Evolutionary conservation across 75 land plant species (phyloP).

Genomic region (Picea sitchensis): DNA sequence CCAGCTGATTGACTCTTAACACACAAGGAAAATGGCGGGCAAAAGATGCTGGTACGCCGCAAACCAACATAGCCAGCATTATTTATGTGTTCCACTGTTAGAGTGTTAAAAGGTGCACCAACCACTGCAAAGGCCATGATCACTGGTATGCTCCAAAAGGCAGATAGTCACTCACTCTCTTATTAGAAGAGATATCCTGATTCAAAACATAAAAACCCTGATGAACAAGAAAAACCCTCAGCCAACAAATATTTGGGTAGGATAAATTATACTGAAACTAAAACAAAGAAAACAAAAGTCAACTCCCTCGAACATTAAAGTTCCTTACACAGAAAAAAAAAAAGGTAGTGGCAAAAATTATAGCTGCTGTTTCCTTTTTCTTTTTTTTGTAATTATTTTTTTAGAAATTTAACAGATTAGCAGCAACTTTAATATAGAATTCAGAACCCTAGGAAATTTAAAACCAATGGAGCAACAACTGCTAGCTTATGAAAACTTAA

Average conservation of each 20-base stretch:
- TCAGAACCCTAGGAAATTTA: too few species aligned
- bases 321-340: too few species aligned
- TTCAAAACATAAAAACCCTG: background rate
- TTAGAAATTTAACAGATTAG: too few species aligned
- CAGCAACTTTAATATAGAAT: too few species aligned
- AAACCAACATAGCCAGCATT: background rate
- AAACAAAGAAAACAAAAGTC: background rate
- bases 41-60: background rate
- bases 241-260: background rate
- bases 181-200: background rate
- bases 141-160: background rate
- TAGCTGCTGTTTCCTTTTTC: too few species aligned
- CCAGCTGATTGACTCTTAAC: background rate
- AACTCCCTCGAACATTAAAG: too few species aligned
- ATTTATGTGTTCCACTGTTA: background rate
- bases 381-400: too few species aligned
- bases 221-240: background rate
- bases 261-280: background rate
- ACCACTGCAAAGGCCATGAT: conserved; percentile 8
- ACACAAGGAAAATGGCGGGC: conserved; percentile 5
- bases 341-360: too few species aligned
- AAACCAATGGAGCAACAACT: too few species aligned
- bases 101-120: conserved; percentile 10
- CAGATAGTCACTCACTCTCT: background rate
- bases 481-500: too few species aligned